phyloP scores from a whole-genome alignment of 1,284 basidiomycete genomes.

The Cystobasidium sp. region DNA sequence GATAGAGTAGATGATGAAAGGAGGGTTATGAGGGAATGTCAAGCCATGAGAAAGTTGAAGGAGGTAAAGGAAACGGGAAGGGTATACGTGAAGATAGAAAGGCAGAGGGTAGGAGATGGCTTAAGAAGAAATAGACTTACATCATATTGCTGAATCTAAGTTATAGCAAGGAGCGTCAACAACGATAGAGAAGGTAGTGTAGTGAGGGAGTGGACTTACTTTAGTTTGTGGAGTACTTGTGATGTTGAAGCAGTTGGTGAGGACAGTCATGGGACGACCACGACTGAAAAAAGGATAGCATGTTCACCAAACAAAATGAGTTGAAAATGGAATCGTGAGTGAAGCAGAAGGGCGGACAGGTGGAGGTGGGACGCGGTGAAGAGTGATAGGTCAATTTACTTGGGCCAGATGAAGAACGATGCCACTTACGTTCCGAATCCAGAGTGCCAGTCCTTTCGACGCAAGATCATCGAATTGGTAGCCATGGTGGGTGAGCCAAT shows the following conservation, averaged over 20 bases:
- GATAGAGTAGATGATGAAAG: too few species aligned
- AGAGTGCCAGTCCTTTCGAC: neutral
- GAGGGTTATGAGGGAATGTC: too few species aligned
- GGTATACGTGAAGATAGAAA: neutral
- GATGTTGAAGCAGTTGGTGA: slow-evolving; percentile 33
- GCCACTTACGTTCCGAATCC: slow-evolving; percentile 13
- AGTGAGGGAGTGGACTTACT: neutral
- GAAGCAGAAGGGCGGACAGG: neutral
- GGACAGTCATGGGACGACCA: slow-evolving; percentile 5
- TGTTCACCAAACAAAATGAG: neutral
- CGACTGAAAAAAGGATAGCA: neutral
- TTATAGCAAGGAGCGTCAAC: neutral
- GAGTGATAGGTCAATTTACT: too few species aligned
- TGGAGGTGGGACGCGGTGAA: neutral
- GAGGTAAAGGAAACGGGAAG: too few species aligned
- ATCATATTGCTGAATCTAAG: slow-evolving; percentile 36
- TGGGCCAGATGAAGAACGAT: neutral
- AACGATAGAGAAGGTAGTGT: neutral
- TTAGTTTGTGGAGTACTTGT: slow-evolving; percentile 16
- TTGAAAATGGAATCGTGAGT: neutral
- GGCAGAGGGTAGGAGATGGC: neutral
- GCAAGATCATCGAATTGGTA: neutral
- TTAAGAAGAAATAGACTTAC: slow-evolving; percentile 3
- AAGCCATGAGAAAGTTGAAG: too few species aligned
- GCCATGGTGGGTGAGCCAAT: neutral